phyloP scores from a whole-genome alignment of 1,139 yeast species.

The Blastobotrys arbuscula region DNA sequence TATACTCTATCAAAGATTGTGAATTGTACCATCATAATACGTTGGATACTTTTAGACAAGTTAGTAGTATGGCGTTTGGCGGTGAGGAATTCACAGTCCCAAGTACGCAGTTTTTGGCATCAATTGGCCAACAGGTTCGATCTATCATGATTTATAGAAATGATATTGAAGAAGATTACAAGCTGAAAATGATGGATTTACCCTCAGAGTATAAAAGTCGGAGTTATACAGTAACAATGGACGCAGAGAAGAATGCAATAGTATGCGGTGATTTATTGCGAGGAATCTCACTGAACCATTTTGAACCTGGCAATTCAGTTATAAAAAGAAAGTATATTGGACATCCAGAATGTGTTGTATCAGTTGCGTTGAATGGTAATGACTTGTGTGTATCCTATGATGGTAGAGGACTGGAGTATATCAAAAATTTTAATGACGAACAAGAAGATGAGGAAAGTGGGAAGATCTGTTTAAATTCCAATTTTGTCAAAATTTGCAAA shows the following conservation, averaged over 20 bases:
- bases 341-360: neutral
- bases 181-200: conserved; percentile 7
- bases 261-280: conserved; percentile 13
- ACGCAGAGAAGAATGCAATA: neutral
- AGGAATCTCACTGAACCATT: conserved; percentile 3
- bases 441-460: neutral
- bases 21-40: conserved; percentile 1
- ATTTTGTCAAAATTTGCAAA: neutral
- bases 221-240: conserved; percentile 8
- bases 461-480: neutral
- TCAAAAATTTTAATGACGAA: neutral
- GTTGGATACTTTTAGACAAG: neutral
- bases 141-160: conserved; percentile 2
- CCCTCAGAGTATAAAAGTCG: conserved; percentile 8
- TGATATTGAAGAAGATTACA: conserved; percentile 7
- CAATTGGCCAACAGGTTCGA: conserved; percentile 10
- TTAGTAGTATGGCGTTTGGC: conserved; percentile 7
- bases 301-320: conserved; percentile 2
- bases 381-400: neutral
- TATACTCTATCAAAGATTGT: conserved; percentile 5
- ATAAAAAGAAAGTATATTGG: neutral
- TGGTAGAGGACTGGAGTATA: neutral
- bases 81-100: conserved; percentile 12
- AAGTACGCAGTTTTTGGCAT: conserved; percentile 10
- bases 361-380: conserved; percentile 1